Percentiles rank a stretch among this genome's conserved stretches.
These are phyloP conservation scores for Brasenia schreberi DNA, from an alignment of 164 flowering plant genomes.

Conservation along the genomic window DNA sequence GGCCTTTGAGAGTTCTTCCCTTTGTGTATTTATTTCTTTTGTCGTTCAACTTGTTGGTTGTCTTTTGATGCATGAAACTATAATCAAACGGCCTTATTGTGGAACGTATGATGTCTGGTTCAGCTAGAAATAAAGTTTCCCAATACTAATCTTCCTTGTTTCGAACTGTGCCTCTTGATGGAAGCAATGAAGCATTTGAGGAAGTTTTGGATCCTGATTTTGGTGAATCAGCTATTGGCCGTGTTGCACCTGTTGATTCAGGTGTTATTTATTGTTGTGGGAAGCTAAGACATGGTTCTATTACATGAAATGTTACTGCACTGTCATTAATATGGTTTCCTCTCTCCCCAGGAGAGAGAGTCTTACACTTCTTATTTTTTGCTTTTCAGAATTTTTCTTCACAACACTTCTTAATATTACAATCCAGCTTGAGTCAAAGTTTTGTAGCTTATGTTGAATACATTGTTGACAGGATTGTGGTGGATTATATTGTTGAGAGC, in stretches of 20 bases:
- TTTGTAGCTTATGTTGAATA: no score
- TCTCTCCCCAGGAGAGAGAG: no score
- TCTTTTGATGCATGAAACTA: neutral
- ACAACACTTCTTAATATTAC: no score
- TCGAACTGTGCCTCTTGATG: constrained; percentile 59
- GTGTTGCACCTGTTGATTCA: constrained; percentile 98
- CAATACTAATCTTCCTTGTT: neutral
- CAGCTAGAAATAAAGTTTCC: neutral
- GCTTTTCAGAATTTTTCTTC: no score
- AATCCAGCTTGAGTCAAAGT: no score
- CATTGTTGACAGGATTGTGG: constrained; percentile 98
- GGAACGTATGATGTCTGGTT: neutral
- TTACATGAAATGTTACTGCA: no score
- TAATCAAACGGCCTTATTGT: neutral
- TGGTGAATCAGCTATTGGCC: constrained; percentile 96
- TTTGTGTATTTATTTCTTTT: no score
- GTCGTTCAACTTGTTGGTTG: neutral
- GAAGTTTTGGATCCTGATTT: constrained; percentile 91
- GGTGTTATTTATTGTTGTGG: no score
- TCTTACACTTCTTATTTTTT: no score
- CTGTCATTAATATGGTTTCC: no score
- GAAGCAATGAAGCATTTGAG: constrained; percentile 39
- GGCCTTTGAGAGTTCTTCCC: no score
- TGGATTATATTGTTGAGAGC: constrained; percentile 94
- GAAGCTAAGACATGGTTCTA: no score